These are phyloP conservation scores for Podila epigama DNA, from an alignment of 192 early-diverging fungal species.

Conservation along the genomic window DNA sequence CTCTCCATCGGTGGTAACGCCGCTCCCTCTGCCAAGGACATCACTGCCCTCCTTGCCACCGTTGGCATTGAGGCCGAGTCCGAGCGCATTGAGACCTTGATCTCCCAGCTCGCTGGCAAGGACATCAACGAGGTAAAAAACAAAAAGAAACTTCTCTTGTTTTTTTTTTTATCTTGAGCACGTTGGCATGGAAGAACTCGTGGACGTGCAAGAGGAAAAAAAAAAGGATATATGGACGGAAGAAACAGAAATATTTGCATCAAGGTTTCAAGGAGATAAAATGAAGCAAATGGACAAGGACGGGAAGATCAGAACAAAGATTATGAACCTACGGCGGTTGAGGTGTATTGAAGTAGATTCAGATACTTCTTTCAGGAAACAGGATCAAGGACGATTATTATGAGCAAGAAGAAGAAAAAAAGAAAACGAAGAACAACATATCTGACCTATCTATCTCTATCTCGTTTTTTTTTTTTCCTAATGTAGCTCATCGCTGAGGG, in stretches of 20 bases:
- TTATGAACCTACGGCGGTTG: too few species aligned
- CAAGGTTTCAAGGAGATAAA: too few species aligned
- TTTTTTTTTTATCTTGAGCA: not conserved
- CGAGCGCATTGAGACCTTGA: conserved; percentile 79
- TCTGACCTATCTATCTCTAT: not conserved
- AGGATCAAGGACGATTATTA: too few species aligned
- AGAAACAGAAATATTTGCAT: conserved; percentile 1
- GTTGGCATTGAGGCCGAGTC: conserved; percentile 93
- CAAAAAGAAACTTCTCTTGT: not conserved
- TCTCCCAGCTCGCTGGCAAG: conserved; percentile 89
- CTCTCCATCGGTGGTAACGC: conserved; percentile 88
- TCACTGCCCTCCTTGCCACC: conserved; percentile 84
- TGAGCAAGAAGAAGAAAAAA: not conserved
- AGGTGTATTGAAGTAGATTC: too few species aligned
- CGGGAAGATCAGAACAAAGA: too few species aligned
- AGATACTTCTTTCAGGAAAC: too few species aligned
- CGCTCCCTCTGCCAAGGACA: conserved; percentile 76
- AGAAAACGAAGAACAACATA: not conserved
- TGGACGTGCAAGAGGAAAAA: too few species aligned
- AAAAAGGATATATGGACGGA: too few species aligned
- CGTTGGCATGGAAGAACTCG: too few species aligned
- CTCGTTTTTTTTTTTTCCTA: too few species aligned
- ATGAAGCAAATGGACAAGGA: too few species aligned
- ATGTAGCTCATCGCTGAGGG: conserved; percentile 91
- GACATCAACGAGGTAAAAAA: conserved; percentile 76